These are phyloP conservation scores for Aureobasidium sp. DNA, from an alignment of 2,329 filamentous ascomycete species.

Conservation along the genomic window DNA sequence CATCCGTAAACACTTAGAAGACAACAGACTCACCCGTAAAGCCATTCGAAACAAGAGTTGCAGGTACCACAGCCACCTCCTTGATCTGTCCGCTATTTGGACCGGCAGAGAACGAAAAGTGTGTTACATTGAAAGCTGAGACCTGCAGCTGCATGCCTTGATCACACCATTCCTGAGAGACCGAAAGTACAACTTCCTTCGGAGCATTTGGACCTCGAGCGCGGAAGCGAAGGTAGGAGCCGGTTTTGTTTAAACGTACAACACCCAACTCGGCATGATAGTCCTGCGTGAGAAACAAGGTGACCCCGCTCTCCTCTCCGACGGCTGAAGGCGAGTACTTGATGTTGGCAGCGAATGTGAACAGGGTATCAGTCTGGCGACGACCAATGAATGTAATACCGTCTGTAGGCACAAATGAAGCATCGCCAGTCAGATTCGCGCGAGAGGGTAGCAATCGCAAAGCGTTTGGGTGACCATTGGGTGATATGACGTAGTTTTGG, in stretches of 20 bases:
- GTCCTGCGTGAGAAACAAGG: slow-evolving; percentile 48
- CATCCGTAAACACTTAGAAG: background rate
- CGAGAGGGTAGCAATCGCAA: slow-evolving; percentile 44
- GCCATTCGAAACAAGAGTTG: slow-evolving; percentile 12
- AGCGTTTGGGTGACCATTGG: slow-evolving; percentile 35
- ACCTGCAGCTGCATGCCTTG: slow-evolving; percentile 3
- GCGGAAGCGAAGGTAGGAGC: slow-evolving; percentile 1
- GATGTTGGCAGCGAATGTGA: slow-evolving; percentile 45
- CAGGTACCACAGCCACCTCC: slow-evolving; percentile 4
- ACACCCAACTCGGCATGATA: slow-evolving; percentile 46
- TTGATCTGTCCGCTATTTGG: background rate
- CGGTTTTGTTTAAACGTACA: slow-evolving; percentile 16
- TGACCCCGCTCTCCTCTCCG: slow-evolving; percentile 48
- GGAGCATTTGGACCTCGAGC: background rate
- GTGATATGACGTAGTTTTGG: slow-evolving; percentile 42
- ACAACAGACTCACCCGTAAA: slow-evolving; percentile 12
- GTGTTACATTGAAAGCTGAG: slow-evolving; percentile 7
- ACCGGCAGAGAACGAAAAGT: slow-evolving; percentile 14
- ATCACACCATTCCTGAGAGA: background rate
- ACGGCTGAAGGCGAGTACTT: slow-evolving; percentile 34
- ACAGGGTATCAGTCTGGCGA: slow-evolving; percentile 50
- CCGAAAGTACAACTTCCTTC: background rate
- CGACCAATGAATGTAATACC: slow-evolving; percentile 50
- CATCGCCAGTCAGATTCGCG: slow-evolving; percentile 46
- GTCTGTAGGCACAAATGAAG: slow-evolving; percentile 30